Conservation (phyloP, 2,329 filamentous ascomycete genomes). For the Colletotrichum sp. region DNA sequence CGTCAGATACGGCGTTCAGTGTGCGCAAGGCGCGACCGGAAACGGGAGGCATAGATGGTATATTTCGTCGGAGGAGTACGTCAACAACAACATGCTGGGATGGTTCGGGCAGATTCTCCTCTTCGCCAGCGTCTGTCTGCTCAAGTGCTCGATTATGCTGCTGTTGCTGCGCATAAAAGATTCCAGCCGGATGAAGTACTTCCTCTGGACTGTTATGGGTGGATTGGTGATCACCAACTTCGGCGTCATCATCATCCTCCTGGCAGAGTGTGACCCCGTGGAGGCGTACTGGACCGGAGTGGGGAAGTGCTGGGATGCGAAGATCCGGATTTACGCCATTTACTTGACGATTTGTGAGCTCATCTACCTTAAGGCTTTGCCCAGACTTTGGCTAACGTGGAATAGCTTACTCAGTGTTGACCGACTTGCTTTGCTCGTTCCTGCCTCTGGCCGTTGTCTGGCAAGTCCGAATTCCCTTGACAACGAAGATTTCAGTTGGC, state of each 20-base stretch:
- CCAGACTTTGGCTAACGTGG: neutral
- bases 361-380: rapidly evolving
- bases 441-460: constrained; percentile 36
- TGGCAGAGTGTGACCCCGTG: constrained; percentile 36
- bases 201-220: constrained; percentile 35
- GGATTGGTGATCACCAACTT: constrained; percentile 36
- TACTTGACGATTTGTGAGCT: constrained; percentile 34
- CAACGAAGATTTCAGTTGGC: constrained; percentile 34
- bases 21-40: constrained; percentile 35
- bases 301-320: constrained; percentile 33
- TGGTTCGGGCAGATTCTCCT: constrained; percentile 46
- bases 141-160: constrained; percentile 47
- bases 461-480: constrained; percentile 33
- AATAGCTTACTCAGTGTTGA: constrained; percentile 29
- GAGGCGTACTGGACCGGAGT: constrained; percentile 35
- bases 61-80: constrained; percentile 33
- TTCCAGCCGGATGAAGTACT: constrained; percentile 31
- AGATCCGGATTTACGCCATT: constrained; percentile 36
- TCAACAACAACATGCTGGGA: constrained; percentile 39
- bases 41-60: constrained; percentile 44
- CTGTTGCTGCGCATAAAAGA: constrained; percentile 46
- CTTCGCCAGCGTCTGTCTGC: constrained; percentile 41
- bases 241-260: constrained; percentile 34
- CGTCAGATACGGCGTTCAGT: constrained; percentile 35
- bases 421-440: constrained; percentile 29